A percentile compares a stretch with the other conserved stretches of the same genome.
phyloP scores from a whole-genome alignment of 2,329 filamentous ascomycete genomes.

The Magnaporthales sp. region DNA sequence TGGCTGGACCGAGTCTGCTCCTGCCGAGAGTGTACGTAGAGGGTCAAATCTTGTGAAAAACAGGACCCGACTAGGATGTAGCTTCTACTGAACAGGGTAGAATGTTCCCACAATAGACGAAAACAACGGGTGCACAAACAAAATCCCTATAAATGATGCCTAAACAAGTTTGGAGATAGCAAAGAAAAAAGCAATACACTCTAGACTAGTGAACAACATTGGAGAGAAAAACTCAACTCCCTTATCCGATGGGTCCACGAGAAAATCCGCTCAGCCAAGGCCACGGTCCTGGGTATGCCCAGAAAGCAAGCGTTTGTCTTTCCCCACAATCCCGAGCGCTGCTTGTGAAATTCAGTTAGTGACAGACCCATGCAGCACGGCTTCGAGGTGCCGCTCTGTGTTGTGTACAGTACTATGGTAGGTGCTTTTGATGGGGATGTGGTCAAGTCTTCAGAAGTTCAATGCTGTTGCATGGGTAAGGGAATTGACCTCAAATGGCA shows the following conservation, averaged over 20 bases:
- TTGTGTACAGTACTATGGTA: not conserved
- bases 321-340: not conserved
- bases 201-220: not conserved
- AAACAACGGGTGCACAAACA: no score
- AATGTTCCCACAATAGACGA: no score
- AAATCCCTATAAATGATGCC: no score
- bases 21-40: not conserved
- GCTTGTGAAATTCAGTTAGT: not conserved
- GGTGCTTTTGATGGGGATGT: not conserved
- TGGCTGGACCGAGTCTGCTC: not conserved
- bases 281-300: not conserved
- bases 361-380: not conserved
- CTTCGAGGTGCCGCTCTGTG: not conserved
- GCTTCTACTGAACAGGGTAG: not conserved
- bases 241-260: not conserved
- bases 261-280: not conserved
- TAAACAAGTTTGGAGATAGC: not conserved
- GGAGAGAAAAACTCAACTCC: not conserved
- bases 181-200: not conserved
- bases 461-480: not conserved
- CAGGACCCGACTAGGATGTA: not conserved
- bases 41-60: not conserved
- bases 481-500: not conserved
- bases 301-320: not conserved
- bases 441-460: not conserved